A percentile compares a stretch with the other conserved stretches of the same genome.
phyloP scores from a whole-genome alignment of 441 rosid genomes.

The Isatis lusitanica region DNA sequence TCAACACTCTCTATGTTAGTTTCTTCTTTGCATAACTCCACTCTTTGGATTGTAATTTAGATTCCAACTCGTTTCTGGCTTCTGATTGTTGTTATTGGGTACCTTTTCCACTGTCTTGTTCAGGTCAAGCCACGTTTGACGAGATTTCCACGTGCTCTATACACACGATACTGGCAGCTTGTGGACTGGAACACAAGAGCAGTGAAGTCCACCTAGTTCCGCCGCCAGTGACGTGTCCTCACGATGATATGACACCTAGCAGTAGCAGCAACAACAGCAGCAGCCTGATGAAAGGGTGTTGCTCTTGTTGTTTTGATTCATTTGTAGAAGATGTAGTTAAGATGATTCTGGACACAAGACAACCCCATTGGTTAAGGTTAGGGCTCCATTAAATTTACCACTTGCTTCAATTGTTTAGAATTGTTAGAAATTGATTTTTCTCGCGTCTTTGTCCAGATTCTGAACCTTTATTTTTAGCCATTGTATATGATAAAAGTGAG shows the following conservation, averaged over 20 bases:
- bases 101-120: conserved; percentile 3
- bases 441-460: background rate
- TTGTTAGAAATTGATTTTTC: conserved; percentile 17
- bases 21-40: background rate
- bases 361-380: conserved; percentile 79
- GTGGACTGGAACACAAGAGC: conserved; percentile 76
- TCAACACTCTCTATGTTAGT: background rate
- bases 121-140: conserved; percentile 64
- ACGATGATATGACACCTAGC: conserved; percentile 45
- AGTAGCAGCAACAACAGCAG: conserved; percentile 38
- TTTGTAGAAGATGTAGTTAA: conserved; percentile 81
- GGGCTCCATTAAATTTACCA: conserved; percentile 44
- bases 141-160: conserved; percentile 76
- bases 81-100: conserved; percentile 3
- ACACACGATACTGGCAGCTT: conserved; percentile 81
- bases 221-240: conserved; percentile 58
- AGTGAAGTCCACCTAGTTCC: conserved; percentile 63
- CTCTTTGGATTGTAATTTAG: background rate
- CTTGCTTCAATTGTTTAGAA: conserved; percentile 24
- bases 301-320: conserved; percentile 84
- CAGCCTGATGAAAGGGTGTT: conserved; percentile 80
- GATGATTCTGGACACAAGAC: conserved; percentile 72
- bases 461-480: background rate
- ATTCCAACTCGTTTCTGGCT: background rate
- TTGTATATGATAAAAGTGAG: conserved; percentile 22